phyloP scores from a whole-genome alignment of 202 grass and related monocot genomes.

The Setaria viridis region DNA sequence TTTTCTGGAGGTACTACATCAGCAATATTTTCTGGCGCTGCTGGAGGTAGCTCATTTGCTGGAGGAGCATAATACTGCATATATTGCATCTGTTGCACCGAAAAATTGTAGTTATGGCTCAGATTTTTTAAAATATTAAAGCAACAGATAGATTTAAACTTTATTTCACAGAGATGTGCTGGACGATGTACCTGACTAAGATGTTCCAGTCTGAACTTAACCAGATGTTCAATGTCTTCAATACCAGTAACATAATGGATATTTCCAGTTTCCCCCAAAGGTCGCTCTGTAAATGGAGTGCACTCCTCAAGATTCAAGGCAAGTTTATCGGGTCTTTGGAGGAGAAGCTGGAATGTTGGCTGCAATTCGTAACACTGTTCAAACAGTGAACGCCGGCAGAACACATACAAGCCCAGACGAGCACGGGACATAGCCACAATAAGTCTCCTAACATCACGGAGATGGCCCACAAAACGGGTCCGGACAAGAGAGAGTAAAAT shows the following conservation, averaged over 20 bases:
- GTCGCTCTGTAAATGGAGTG: slow-evolving; percentile 78
- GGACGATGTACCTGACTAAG: slow-evolving; percentile 67
- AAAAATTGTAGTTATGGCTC: slow-evolving; percentile 8
- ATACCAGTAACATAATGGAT: slow-evolving; percentile 67
- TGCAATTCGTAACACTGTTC: slow-evolving; percentile 99
- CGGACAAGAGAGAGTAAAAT: slow-evolving; percentile 96
- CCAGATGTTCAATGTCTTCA: slow-evolving; percentile 84
- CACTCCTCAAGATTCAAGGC: slow-evolving; percentile 86
- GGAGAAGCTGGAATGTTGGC: slow-evolving; percentile 86
- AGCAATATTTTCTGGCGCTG: slow-evolving; percentile 34
- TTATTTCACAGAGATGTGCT: background rate
- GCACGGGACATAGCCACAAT: slow-evolving; percentile 97
- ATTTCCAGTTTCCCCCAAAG: slow-evolving; percentile 64
- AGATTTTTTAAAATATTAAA: background rate
- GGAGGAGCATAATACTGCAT: slow-evolving; percentile 66
- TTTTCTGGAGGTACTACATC: slow-evolving; percentile 44
- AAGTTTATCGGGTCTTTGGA: slow-evolving; percentile 87
- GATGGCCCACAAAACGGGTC: slow-evolving; percentile 92
- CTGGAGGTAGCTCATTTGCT: slow-evolving; percentile 44
- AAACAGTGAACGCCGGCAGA: slow-evolving; percentile 80
- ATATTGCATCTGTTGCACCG: slow-evolving; percentile 71
- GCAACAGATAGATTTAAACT: slow-evolving; percentile 11
- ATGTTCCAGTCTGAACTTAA: slow-evolving; percentile 89
- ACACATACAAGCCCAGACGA: slow-evolving; percentile 85
- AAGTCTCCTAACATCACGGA: slow-evolving; percentile 93